Evolutionary conservation across 1,284 basidiomycete genomes (phyloP).

Genomic region (Malassezia sp.): DNA sequence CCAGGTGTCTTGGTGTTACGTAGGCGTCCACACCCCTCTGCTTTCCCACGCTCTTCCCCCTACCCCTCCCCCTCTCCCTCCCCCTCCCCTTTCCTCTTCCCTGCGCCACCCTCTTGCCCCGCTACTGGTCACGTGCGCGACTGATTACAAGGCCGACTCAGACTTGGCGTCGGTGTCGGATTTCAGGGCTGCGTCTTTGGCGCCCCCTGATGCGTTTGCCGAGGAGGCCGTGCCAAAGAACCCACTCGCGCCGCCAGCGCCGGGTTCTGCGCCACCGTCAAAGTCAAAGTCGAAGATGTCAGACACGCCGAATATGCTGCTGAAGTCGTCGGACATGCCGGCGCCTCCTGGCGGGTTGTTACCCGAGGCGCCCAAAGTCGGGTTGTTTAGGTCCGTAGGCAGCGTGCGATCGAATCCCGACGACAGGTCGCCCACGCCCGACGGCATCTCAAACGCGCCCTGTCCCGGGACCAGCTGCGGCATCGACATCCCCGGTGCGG

Average conservation of each 20-base stretch:
- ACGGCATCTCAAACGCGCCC: constrained; percentile 5
- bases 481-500: too few relatives aligned
- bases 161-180: background rate
- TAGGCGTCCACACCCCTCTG: too few relatives aligned
- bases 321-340: constrained; percentile 28
- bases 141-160: background rate
- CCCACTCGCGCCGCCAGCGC: background rate
- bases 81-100: too few relatives aligned
- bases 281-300: constrained; percentile 43
- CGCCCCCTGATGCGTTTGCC: background rate
- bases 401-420: background rate
- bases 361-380: background rate
- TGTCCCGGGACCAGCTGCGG: constrained; percentile 8
- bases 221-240: background rate
- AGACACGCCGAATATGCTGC: constrained; percentile 35
- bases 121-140: background rate
- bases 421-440: constrained; percentile 11
- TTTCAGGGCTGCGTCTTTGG: background rate
- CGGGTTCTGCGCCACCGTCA: constrained; percentile 10
- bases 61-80: too few relatives aligned
- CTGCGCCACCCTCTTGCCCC: too few relatives aligned
- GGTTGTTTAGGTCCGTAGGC: constrained; percentile 6
- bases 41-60: too few relatives aligned
- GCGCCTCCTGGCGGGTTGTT: constrained; percentile 3
- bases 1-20: too few relatives aligned